These are phyloP conservation scores for Leucocoprinus leucothites DNA, from an alignment of 768 basidiomycete genomes.

Conservation along the genomic window DNA sequence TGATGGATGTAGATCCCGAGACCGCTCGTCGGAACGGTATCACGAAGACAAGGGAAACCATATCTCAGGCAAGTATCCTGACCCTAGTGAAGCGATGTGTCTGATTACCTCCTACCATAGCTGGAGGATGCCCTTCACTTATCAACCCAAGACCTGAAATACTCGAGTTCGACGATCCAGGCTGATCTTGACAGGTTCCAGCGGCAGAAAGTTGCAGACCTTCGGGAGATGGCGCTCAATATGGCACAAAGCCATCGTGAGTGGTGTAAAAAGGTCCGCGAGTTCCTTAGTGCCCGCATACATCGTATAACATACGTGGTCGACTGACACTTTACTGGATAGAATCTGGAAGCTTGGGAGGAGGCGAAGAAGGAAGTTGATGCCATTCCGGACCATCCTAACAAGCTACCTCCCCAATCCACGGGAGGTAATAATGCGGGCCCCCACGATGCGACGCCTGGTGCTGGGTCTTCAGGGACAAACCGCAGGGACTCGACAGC, in stretches of 20 bases:
- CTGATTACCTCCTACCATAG: slow-evolving; percentile 36
- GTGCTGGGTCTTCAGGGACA: slow-evolving; percentile 27
- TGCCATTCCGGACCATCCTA: slow-evolving; percentile 89
- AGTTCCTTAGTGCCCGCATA: slow-evolving; percentile 11
- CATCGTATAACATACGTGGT: too few relatives aligned
- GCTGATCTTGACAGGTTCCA: slow-evolving; percentile 98
- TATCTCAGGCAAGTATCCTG: slow-evolving; percentile 71
- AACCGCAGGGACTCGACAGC: slow-evolving; percentile 63
- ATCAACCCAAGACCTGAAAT: slow-evolving; percentile 91
- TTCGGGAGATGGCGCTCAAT: slow-evolving; percentile 89
- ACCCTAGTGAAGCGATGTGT: neutral
- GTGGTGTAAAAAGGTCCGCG: slow-evolving; percentile 89
- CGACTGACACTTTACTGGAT: slow-evolving; percentile 1
- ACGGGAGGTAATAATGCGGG: slow-evolving; percentile 19
- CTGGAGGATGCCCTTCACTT: slow-evolving; percentile 94
- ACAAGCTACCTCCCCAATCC: slow-evolving; percentile 49
- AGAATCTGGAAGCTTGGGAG: slow-evolving; percentile 98
- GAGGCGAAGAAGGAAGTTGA: slow-evolving; percentile 91
- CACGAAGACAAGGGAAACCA: slow-evolving; percentile 89
- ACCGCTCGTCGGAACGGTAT: slow-evolving; percentile 91
- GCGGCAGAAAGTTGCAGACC: slow-evolving; percentile 95
- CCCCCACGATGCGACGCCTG: slow-evolving; percentile 25
- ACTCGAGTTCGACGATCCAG: slow-evolving; percentile 94
- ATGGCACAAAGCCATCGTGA: slow-evolving; percentile 91
- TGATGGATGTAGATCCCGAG: slow-evolving; percentile 99